Evolutionary conservation across 2,329 filamentous ascomycete genomes (phyloP).

Genomic region (Simplicillium sp.): DNA sequence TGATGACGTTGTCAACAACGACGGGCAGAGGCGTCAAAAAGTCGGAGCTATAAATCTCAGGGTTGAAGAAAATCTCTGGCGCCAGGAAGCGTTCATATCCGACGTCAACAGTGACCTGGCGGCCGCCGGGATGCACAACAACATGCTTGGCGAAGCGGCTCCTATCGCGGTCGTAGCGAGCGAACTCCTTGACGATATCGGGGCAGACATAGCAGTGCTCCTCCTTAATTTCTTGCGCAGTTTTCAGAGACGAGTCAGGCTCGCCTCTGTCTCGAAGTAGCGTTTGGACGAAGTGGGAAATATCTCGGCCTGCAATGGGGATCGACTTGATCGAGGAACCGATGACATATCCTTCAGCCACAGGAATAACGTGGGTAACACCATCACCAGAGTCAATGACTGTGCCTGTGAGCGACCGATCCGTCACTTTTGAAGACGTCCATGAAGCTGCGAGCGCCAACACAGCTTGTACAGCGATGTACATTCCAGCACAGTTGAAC

Average conservation of each 20-base stretch:
- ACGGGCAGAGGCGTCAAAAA: conserved; percentile 91
- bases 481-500: conserved; percentile 97
- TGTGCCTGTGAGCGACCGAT: conserved; percentile 90
- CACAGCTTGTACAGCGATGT: conserved; percentile 97
- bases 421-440: conserved; percentile 96
- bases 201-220: conserved; percentile 98
- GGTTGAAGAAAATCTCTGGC: conserved; percentile 99
- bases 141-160: conserved; percentile 86
- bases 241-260: conserved; percentile 93
- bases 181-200: conserved; percentile 98
- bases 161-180: conserved; percentile 85
- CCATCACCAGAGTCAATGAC: conserved; percentile 98
- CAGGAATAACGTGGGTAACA: conserved; percentile 97
- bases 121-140: conserved; percentile 77
- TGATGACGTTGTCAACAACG: conserved; percentile 94
- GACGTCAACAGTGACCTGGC: conserved; percentile 78
- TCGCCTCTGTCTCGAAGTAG: conserved; percentile 92
- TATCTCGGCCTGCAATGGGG: conserved; percentile 93
- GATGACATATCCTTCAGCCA: conserved; percentile 97
- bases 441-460: conserved; percentile 93
- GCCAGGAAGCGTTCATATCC: conserved; percentile 97
- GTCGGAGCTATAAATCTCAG: conserved; percentile 97
- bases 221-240: conserved; percentile 96
- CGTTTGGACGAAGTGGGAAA: conserved; percentile 97
- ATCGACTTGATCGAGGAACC: conserved; percentile 99